These are phyloP conservation scores for Cardiospermum halicacabum DNA, from an alignment of 345 rosid genomes.

Conservation along the genomic window DNA sequence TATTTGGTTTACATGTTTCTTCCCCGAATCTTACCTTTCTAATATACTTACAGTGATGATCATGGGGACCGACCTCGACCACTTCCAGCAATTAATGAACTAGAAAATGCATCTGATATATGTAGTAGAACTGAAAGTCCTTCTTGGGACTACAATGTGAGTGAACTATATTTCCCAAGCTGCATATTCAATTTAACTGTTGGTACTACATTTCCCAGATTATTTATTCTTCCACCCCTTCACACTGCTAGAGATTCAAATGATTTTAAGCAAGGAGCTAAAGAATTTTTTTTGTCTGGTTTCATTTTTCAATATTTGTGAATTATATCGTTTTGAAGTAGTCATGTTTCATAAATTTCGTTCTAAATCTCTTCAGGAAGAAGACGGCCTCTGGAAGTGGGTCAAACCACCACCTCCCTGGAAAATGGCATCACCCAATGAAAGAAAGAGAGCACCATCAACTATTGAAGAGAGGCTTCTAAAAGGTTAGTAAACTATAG, in stretches of 20 bases:
- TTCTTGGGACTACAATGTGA: slow-evolving; percentile 53
- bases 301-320: too few relatives aligned
- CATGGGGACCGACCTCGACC: slow-evolving; percentile 58
- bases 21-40: not conserved
- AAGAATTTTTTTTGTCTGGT: not conserved
- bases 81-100: slow-evolving; percentile 41
- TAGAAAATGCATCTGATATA: slow-evolving; percentile 38
- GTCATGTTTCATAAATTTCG: too few relatives aligned
- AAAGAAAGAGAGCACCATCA: too few relatives aligned
- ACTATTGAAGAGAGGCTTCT: slow-evolving; percentile 34
- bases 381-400: slow-evolving; percentile 51
- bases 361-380: slow-evolving; percentile 34
- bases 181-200: not conserved
- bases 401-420: slow-evolving; percentile 44
- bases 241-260: not conserved
- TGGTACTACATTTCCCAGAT: too few relatives aligned
- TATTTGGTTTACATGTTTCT: not conserved
- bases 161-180: slow-evolving; percentile 1
- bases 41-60: slow-evolving; percentile 38
- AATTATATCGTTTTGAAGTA: not conserved
- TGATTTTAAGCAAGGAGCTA: too few relatives aligned
- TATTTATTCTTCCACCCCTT: not conserved
- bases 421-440: slow-evolving; percentile 24
- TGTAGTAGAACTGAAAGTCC: slow-evolving; percentile 44
- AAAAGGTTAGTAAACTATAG: slow-evolving; percentile 46